Conservation (phyloP, 1,139 yeast species). For the Candida gigantensis region DNA sequence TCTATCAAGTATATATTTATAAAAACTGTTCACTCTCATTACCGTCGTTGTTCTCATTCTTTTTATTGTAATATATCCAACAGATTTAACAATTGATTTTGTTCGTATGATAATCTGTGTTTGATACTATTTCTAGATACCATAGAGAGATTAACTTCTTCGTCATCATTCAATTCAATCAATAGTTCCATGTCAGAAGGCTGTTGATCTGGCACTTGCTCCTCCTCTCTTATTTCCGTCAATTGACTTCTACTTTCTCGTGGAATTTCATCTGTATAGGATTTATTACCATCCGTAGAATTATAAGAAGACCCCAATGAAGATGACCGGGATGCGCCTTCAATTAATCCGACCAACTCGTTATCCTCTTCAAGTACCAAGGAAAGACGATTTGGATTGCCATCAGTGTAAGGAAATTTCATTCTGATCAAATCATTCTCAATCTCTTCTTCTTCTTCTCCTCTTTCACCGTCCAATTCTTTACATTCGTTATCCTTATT, state of each 20-base stretch:
- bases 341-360: constrained; percentile 8
- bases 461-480: constrained; percentile 1
- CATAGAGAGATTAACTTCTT: not conserved
- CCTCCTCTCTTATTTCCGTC: not conserved
- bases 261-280: constrained; percentile 1
- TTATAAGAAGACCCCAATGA: constrained; percentile 4
- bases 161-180: constrained; percentile 4
- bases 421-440: constrained; percentile 12
- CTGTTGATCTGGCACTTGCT: not conserved
- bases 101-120: constrained; percentile 13
- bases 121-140: constrained; percentile 5
- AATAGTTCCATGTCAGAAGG: constrained; percentile 3
- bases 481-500: constrained; percentile 6
- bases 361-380: constrained; percentile 2
- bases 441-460: constrained; percentile 7
- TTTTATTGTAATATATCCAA: constrained; percentile 6
- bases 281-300: constrained; percentile 1
- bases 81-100: constrained; percentile 14
- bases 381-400: not conserved
- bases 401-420: constrained; percentile 12
- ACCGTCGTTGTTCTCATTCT: no score
- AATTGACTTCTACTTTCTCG: not conserved
- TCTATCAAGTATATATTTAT: no score
- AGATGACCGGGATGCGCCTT: constrained; percentile 7
- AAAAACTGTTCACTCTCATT: no score